Percentiles rank a stretch among this genome's conserved stretches.
These are phyloP conservation scores for Yarrowia keelungensis DNA, from an alignment of 805 yeast genomes.

Conservation along the genomic window DNA sequence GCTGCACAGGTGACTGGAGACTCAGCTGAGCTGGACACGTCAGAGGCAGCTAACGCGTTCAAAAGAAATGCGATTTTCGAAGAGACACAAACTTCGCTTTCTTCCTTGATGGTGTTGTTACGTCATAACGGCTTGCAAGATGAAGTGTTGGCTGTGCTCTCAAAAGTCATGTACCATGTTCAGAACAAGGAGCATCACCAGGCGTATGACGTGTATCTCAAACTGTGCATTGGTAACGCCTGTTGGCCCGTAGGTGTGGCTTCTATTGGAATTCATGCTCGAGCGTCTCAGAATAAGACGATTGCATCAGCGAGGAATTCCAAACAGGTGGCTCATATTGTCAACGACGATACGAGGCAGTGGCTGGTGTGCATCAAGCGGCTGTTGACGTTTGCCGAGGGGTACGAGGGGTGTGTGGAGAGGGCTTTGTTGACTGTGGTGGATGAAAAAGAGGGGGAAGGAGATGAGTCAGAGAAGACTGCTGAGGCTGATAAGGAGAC, in stretches of 20 bases:
- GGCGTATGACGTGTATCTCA: slow-evolving; percentile 74
- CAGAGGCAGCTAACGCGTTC: slow-evolving; percentile 22
- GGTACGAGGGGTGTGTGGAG: background rate
- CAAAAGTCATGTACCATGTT: slow-evolving; percentile 65
- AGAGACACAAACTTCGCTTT: slow-evolving; percentile 59
- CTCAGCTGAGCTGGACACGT: background rate
- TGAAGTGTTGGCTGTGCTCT: slow-evolving; percentile 60
- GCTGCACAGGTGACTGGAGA: background rate
- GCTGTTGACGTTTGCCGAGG: slow-evolving; percentile 64
- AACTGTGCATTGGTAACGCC: slow-evolving; percentile 82
- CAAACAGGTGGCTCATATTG: slow-evolving; percentile 64
- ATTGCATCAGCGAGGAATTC: slow-evolving; percentile 51
- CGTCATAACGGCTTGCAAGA: slow-evolving; percentile 53
- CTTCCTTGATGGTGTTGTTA: slow-evolving; percentile 62
- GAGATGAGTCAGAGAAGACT: too few species aligned
- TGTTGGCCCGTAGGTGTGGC: slow-evolving; percentile 93
- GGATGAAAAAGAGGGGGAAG: background rate
- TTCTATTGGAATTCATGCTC: slow-evolving; percentile 78
- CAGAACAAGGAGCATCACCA: slow-evolving; percentile 59
- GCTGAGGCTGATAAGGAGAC: background rate
- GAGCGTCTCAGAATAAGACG: slow-evolving; percentile 67
- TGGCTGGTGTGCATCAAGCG: slow-evolving; percentile 83
- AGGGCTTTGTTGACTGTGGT: background rate
- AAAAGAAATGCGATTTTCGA: slow-evolving; percentile 48
- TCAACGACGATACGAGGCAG: slow-evolving; percentile 78